A percentile compares a stretch with the other conserved stretches of the same genome.
These are phyloP conservation scores for Candida maris DNA, from an alignment of 805 yeast genomes.

Conservation along the genomic window DNA sequence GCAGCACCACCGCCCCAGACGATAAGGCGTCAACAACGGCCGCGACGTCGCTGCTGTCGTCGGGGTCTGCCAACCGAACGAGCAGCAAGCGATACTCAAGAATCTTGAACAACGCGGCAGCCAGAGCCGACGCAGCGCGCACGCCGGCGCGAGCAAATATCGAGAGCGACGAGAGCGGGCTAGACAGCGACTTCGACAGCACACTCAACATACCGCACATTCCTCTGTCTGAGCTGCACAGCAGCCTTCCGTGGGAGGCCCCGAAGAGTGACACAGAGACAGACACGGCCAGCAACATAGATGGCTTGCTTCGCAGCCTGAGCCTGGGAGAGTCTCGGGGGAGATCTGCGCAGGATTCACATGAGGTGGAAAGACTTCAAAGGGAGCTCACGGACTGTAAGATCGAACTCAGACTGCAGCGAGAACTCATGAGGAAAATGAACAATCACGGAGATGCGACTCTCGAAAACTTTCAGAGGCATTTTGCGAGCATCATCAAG, in stretches of 20 bases:
- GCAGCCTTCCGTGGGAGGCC: conserved; percentile 7
- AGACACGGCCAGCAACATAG: background rate
- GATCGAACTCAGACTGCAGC: conserved; percentile 31
- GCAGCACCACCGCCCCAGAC: no score
- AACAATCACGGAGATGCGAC: conserved; percentile 18
- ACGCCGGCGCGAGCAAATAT: conserved; percentile 2
- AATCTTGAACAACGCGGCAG: background rate
- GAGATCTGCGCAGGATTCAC: conserved; percentile 12
- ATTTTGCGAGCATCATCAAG: conserved; percentile 7
- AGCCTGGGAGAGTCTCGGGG: background rate
- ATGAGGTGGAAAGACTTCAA: conserved; percentile 27
- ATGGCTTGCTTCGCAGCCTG: background rate
- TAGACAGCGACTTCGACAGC: conserved; percentile 13
- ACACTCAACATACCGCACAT: conserved; percentile 17
- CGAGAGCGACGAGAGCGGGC: conserved; percentile 8
- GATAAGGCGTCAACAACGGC: no score
- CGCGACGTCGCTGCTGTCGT: no score
- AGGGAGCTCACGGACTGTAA: conserved; percentile 32
- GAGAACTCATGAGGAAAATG: conserved; percentile 27
- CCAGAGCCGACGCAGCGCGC: background rate
- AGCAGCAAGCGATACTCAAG: background rate
- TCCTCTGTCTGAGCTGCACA: conserved; percentile 13
- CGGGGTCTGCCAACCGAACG: no score
- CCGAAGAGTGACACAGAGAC: background rate
- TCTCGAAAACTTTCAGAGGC: conserved; percentile 11